Evolutionary conservation across 2,329 filamentous ascomycete species (phyloP).

Genomic region (Cryoendolithus antarcticus): DNA sequence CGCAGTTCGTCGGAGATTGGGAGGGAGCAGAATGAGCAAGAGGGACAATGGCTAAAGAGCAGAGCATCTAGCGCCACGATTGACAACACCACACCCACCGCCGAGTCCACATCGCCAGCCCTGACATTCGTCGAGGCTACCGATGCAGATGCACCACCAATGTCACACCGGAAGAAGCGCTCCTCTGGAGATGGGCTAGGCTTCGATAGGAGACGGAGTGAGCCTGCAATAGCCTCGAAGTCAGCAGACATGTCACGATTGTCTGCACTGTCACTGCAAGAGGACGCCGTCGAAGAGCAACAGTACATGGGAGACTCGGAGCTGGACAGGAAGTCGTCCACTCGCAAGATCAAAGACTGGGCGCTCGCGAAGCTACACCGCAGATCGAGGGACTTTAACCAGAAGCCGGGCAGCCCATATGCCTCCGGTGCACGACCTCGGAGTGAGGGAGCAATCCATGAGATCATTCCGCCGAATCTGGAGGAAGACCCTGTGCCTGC

Average conservation of each 20-base stretch:
- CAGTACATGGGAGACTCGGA: not conserved
- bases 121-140: too few species aligned
- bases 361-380: slow-evolving; percentile 33
- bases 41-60: slow-evolving; percentile 22
- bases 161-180: slow-evolving; percentile 44
- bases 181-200: slow-evolving; percentile 51
- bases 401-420: not conserved
- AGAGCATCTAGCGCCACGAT: not conserved
- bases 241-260: slow-evolving; percentile 14
- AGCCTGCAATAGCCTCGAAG: slow-evolving; percentile 22
- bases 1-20: slow-evolving; percentile 12
- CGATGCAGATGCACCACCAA: too few species aligned
- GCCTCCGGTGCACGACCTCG: too few species aligned
- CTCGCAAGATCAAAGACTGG: slow-evolving; percentile 62
- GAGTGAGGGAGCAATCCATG: too few species aligned
- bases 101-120: too few species aligned
- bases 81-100: too few species aligned
- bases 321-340: slow-evolving; percentile 15
- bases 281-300: slow-evolving; percentile 3
- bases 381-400: slow-evolving; percentile 8
- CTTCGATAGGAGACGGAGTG: slow-evolving; percentile 39
- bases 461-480: too few species aligned
- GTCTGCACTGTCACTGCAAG: slow-evolving; percentile 22
- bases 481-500: not conserved
- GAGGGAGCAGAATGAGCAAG: slow-evolving; percentile 13